Conservation (phyloP, 1,139 yeast species). For the Pichia sp. region DNA sequence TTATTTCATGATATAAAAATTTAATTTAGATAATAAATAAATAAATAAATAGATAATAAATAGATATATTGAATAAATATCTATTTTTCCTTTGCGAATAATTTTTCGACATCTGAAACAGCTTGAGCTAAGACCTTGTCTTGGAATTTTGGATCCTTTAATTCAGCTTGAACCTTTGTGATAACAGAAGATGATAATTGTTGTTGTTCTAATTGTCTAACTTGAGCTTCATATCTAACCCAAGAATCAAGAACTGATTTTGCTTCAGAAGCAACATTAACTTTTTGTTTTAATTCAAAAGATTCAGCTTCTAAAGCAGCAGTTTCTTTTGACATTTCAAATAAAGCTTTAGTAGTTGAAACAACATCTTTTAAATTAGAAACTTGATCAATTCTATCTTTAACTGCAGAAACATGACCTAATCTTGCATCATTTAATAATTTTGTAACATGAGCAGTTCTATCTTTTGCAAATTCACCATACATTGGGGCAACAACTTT, state of each 20-base stretch:
- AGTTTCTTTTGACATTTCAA: constrained; percentile 92
- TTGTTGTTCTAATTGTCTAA: constrained; percentile 93
- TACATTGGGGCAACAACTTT: constrained; percentile 91
- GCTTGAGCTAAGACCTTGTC: constrained; percentile 87
- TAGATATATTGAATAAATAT: neutral
- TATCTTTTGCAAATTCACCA: constrained; percentile 91
- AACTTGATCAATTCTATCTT: constrained; percentile 84
- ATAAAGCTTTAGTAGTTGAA: constrained; percentile 81
- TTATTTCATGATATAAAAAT: constrained; percentile 1
- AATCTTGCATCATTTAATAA: constrained; percentile 83
- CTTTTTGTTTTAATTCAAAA: constrained; percentile 86
- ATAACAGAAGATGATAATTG: constrained; percentile 83
- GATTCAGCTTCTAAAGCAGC: constrained; percentile 92
- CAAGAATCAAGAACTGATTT: constrained; percentile 94
- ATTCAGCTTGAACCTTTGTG: constrained; percentile 80
- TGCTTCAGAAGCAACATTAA: constrained; percentile 83
- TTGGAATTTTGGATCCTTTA: constrained; percentile 87
- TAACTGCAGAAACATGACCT: constrained; percentile 87
- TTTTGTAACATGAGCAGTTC: constrained; percentile 75
- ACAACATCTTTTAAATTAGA: constrained; percentile 89
- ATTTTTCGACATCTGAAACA: constrained; percentile 82
- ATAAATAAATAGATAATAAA: constrained; percentile 2
- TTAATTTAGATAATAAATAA: constrained; percentile 11
- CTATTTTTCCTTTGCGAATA: constrained; percentile 44
- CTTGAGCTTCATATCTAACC: constrained; percentile 97